A percentile compares a stretch with the other conserved stretches of the same genome.
Conservation (phyloP, 2,329 filamentous ascomycete genomes). For the Eurotiales sp. region DNA sequence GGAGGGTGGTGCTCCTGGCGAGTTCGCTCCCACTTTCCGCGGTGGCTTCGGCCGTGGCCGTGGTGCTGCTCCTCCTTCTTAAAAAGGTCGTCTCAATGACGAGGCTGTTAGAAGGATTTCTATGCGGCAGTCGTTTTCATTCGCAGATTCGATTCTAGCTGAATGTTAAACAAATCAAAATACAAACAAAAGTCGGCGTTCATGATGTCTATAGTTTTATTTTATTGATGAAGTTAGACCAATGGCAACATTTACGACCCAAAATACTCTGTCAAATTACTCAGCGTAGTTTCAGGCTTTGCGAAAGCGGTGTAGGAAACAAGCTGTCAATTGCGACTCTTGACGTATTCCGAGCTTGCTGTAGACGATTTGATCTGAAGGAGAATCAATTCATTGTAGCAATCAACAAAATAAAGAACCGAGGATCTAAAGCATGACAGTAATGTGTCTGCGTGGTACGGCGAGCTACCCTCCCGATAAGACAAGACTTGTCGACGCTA, state of each 20-base stretch:
- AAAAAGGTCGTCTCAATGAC: not conserved
- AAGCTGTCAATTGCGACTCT: not conserved
- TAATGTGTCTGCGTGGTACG: too few relatives aligned
- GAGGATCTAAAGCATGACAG: too few relatives aligned
- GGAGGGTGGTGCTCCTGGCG: conserved; percentile 87
- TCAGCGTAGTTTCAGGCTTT: not conserved
- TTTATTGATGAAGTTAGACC: conserved; percentile 26
- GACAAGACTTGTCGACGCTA: not conserved
- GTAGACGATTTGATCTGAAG: not conserved
- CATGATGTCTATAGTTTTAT: conserved; percentile 24
- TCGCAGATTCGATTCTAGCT: conserved; percentile 6
- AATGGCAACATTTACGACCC: conserved; percentile 32
- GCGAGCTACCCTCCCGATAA: too few relatives aligned
- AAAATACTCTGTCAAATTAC: not conserved
- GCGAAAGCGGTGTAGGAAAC: not conserved
- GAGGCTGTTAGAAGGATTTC: not conserved
- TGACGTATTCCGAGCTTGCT: not conserved
- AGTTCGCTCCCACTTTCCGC: conserved; percentile 91
- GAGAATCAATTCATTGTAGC: not conserved
- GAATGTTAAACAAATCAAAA: conserved; percentile 18
- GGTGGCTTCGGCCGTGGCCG: conserved; percentile 86
- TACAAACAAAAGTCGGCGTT: conserved; percentile 20
- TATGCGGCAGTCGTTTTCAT: conserved; percentile 1
- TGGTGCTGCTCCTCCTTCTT: conserved; percentile 60
- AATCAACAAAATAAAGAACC: too few relatives aligned